A percentile compares a stretch with the other conserved stretches of the same genome.
Evolutionary conservation across 305 asterid genomes (phyloP).

Genomic region (Fraxinus sp.): DNA sequence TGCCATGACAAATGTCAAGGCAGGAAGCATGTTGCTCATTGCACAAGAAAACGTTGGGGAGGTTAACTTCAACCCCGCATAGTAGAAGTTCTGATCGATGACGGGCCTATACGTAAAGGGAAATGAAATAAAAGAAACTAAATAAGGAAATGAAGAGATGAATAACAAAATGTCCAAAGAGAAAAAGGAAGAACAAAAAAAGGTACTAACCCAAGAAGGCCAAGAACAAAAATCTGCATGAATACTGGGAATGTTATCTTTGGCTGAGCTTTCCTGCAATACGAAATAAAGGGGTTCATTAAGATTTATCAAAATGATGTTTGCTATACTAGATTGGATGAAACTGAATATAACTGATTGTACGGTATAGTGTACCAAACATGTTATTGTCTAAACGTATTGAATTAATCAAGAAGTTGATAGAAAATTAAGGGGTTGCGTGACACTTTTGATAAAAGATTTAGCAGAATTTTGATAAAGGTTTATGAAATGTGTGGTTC

Average conservation of each 20-base stretch:
- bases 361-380: no score
- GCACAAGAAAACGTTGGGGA: conserved; percentile 91
- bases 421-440: no score
- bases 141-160: neutral
- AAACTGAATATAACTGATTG: no score
- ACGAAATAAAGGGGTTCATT: neutral
- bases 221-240: conserved; percentile 76
- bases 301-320: neutral
- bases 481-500: no score
- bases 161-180: neutral
- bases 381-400: neutral
- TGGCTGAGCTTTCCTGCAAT: conserved; percentile 73
- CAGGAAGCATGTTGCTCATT: conserved; percentile 88
- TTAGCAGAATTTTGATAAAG: no score
- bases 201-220: conserved; percentile 66
- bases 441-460: no score
- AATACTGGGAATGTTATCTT: conserved; percentile 74
- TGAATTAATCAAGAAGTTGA: no score
- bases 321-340: no score
- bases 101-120: conserved; percentile 54
- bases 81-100: conserved; percentile 83
- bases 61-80: conserved; percentile 73
- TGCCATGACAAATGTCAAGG: conserved; percentile 83
- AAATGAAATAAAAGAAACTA: neutral
- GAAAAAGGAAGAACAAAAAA: no score